Evolutionary conservation across 2,329 filamentous ascomycete genomes (phyloP).

Genomic region (Fusarium fracticaudum): DNA sequence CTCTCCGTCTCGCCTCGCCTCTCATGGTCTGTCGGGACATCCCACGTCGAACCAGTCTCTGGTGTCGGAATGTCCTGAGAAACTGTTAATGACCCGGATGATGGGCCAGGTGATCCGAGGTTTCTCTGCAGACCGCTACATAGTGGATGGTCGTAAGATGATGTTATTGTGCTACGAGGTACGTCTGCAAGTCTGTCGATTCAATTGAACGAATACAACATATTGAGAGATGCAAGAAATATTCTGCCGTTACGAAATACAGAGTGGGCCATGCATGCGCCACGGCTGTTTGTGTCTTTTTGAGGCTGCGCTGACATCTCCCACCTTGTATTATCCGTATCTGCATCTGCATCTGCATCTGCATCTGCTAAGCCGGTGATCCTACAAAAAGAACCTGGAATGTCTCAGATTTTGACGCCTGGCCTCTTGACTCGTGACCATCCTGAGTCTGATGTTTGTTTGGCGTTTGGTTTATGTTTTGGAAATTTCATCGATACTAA

Average conservation of each 20-base stretch:
- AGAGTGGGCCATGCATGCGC: slow-evolving; percentile 21
- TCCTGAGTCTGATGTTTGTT: slow-evolving; percentile 12
- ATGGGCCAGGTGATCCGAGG: slow-evolving; percentile 24
- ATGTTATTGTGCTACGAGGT: slow-evolving; percentile 5
- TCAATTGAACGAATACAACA: slow-evolving; percentile 6
- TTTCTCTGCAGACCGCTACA: slow-evolving; percentile 33
- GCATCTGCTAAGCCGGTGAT: not conserved
- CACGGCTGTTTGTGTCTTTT: slow-evolving; percentile 23
- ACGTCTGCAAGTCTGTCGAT: slow-evolving; percentile 1
- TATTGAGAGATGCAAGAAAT: slow-evolving; percentile 1
- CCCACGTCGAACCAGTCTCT: slow-evolving; percentile 16
- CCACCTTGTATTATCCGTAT: not conserved
- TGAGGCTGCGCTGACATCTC: slow-evolving; percentile 26
- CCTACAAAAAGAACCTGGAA: not conserved
- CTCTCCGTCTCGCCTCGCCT: slow-evolving; percentile 28
- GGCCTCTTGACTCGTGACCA: slow-evolving; percentile 20
- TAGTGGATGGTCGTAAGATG: slow-evolving; percentile 5
- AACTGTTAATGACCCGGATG: slow-evolving; percentile 16
- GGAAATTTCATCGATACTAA: not conserved
- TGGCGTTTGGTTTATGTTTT: slow-evolving; percentile 3
- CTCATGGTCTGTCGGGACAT: not conserved
- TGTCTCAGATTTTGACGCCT: slow-evolving; percentile 23
- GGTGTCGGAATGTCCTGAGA: not conserved
- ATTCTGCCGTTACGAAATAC: slow-evolving; percentile 2
- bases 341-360: not conserved